Evolutionary conservation across 345 rosid species (phyloP).

Genomic region (Turritis glabra): DNA sequence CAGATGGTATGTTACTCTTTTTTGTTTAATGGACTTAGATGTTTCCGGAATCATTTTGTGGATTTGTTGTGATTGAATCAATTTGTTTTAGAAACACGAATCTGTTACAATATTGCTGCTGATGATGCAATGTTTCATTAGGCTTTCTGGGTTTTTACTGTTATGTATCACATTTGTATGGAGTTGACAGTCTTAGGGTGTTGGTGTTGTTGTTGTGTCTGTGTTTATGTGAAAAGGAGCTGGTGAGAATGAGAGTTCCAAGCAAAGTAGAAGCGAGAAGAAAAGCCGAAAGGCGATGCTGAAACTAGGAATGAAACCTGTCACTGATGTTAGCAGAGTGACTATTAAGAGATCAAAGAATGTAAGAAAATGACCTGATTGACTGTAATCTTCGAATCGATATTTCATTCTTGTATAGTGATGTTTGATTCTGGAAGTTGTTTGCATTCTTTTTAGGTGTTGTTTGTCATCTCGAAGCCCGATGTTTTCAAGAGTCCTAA

Average conservation of each 20-base stretch:
- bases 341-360: conserved; percentile 88
- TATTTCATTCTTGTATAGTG: background rate
- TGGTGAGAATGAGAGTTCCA: conserved; percentile 71
- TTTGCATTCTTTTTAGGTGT: conserved; percentile 45
- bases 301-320: conserved; percentile 85
- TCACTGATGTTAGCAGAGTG: conserved; percentile 79
- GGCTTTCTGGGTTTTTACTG: background rate
- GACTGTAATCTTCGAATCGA: background rate
- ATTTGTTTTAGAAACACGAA: no score
- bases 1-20: conserved; percentile 44
- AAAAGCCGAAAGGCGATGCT: conserved; percentile 84
- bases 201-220: background rate
- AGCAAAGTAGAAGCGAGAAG: conserved; percentile 92
- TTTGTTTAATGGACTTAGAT: background rate
- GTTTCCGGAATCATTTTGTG: background rate
- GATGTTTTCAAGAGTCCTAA: conserved; percentile 91
- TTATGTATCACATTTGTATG: background rate
- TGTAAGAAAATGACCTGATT: conserved; percentile 27
- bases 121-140: background rate
- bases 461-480: conserved; percentile 85
- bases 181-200: background rate
- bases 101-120: no score
- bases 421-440: background rate
- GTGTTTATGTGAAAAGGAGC: conserved; percentile 32
- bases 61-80: conserved; percentile 16